Base-by-base conservation (phyloP, 164 flowering plant species). In the Protea cynaroides region DNA sequence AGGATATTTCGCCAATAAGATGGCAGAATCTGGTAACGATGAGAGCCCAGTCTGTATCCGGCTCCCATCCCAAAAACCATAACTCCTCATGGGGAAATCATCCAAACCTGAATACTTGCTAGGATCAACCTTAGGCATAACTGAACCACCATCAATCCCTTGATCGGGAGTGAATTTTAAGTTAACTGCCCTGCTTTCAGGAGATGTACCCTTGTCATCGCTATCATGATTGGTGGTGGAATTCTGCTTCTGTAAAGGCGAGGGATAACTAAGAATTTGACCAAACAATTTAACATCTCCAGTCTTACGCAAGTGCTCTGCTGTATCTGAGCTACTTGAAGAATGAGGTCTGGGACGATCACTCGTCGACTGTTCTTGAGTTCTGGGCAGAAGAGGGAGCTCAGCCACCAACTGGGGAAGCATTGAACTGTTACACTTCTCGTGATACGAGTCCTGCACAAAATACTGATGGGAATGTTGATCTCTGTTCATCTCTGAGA, bases 211-310 rank as follows among this genome's bases (percentile, higher is more conserved):
- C 40, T 75, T 75, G 24, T 64, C 72, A 1, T 65, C 79, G 61
- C 58, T 66, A 49, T 69, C 79, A 18, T 69, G 71, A 29, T 5
- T 29, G 25, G 59, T 13, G 22, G 56, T 60, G 17, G 80, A 34
- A 70, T 29, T 65, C 11, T 68, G 54, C 69, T 82, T 78, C 44
- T 71, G 81, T 69, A 57, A 61, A 34, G 86, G 34, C 34, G 34
- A 69, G 0, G 82, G 73, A 52, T 82, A 71, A 63, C 71, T 83
- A n/a, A 90, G 84, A 66, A 89, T 85, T 77, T 89, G 68, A 46
- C 98, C 98, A 76, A 89, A 94, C 25, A 93, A 73, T 56, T 87
- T 93, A 23, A 93, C 80, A 78, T 89, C 86, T 64, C 90, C 84
- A 65, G 58, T 80, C 59, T 79, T 72, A 24, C 72, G 47, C 38